Base-by-base conservation (phyloP, 208 protist species). In the Crithidia mellificae region DNA sequence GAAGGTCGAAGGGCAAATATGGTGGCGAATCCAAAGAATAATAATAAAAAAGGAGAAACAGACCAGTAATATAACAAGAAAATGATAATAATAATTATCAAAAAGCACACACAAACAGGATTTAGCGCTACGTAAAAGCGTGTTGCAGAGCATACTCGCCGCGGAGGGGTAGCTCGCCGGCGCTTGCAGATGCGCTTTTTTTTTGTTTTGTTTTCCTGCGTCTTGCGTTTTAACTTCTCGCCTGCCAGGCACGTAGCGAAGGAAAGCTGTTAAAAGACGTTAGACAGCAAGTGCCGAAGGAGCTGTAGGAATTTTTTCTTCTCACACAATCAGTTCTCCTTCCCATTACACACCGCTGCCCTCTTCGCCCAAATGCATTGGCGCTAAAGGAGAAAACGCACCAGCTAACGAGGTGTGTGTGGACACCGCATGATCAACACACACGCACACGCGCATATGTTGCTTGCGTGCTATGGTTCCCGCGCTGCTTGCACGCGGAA, bases 321-420 rank as follows among this genome's bases (percentile, higher is more conserved):
- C 20, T 38, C 34, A 38, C 34, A 11, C 34, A 5, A 12, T 11
- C 11, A 38, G 7, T 11, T 11, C 34, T 38, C 34, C 34, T 11
- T 11, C 34, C 11, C 46, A 14, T 29, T 17, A 3, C 47, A 53
- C 59, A 34, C n/a, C 11, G 22, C 59, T 55, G 59, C 29, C 46
- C 59, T 65, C 59, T 65, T 55, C 59, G 55, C 46, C 8, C 17
- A 44, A 19, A 50, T 29, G 22, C 22, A 46, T 15, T 22, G n/a
- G 20, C 2, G 25, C 14, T 30, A 17, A 38, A 5, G 34, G 25
- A 62, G 32, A 62, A 62, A 50, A 38, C 43, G n/a, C 8, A 2
- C 52, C 6, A 8, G 36, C 27, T 47, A 64, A 56, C 22, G 29
- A 6, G 20, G 47, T 20, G 34, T 29, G n/a, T n/a, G n/a, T n/a